phyloP scores from a whole-genome alignment of 2,329 filamentous ascomycete species.

The Colletotrichum sp. region DNA sequence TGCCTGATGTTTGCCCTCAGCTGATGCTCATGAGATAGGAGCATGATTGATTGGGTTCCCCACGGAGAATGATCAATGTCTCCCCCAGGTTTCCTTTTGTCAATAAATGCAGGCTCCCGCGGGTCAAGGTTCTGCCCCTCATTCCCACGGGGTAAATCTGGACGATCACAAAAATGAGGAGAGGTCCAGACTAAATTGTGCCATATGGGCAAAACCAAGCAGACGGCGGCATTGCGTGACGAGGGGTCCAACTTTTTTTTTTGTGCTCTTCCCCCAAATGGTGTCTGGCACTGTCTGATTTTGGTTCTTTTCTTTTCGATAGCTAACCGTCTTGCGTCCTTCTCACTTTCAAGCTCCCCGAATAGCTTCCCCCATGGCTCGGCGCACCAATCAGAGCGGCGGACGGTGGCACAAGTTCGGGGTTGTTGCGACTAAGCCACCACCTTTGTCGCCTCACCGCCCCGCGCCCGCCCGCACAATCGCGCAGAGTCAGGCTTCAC shows the following conservation, averaged over 20 bases:
- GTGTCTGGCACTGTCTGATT: neutral
- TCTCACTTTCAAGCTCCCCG: neutral
- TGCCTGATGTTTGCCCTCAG: neutral
- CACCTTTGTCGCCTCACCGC: conserved; percentile 16
- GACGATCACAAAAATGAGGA: conserved; percentile 11
- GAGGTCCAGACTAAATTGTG: conserved; percentile 9
- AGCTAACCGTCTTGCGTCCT: neutral
- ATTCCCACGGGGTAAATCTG: conserved; percentile 10
- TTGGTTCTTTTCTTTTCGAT: neutral
- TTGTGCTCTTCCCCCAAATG: neutral
- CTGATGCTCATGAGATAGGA: conserved; percentile 14
- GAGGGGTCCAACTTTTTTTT: neutral
- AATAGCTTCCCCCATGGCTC: conserved; percentile 3
- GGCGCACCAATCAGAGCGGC: conserved; percentile 11
- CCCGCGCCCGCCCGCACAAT: conserved; percentile 16
- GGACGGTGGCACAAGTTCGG: conserved; percentile 17
- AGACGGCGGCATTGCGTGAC: conserved; percentile 9
- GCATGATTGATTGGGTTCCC: conserved; percentile 5
- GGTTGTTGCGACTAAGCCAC: conserved; percentile 17
- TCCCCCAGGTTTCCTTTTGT: conserved; percentile 19
- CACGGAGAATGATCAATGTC: neutral
- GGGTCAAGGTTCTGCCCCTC: conserved; percentile 1
- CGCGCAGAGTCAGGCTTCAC: neutral
- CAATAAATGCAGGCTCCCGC: conserved; percentile 21
- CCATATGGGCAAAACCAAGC: neutral